Conservation (phyloP, 2,329 filamentous ascomycete genomes). For the Teratosphaeria destructans region DNA sequence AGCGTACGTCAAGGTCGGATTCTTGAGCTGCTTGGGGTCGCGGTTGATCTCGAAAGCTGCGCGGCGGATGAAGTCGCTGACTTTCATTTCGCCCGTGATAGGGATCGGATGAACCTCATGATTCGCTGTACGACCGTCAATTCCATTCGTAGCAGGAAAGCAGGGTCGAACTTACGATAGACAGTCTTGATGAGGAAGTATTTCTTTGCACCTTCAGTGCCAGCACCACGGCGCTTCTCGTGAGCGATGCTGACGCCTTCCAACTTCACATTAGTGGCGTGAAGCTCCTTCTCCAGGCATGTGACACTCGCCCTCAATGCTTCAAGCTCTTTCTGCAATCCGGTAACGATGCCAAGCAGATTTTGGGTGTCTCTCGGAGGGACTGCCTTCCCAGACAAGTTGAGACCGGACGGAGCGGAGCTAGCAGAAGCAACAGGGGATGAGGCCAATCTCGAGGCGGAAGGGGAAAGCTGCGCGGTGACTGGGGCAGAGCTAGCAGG, state of each 20-base stretch:
- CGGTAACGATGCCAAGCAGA: neutral
- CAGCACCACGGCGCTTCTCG: constrained; percentile 3
- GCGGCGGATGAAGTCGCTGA: constrained; percentile 3
- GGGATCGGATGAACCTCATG: neutral
- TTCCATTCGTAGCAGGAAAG: neutral
- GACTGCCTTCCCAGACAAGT: neutral
- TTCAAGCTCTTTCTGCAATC: neutral
- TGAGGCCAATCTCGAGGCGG: neutral
- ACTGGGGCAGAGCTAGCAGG: neutral
- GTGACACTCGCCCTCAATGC: neutral
- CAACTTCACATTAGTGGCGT: neutral
- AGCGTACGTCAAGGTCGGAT: constrained; percentile 1
- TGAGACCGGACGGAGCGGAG: neutral
- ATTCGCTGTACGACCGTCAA: constrained; percentile 1
- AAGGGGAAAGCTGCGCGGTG: neutral
- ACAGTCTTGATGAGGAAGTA: constrained; percentile 1
- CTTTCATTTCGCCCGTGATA: neutral
- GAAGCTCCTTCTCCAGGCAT: neutral
- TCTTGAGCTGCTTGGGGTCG: neutral
- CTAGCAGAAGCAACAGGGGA: neutral
- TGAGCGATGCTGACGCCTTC: neutral
- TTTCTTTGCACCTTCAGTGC: constrained; percentile 2
- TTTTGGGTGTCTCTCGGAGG: neutral
- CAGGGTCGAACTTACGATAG: constrained; percentile 2
- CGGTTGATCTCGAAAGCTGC: neutral